phyloP scores from a whole-genome alignment of 345 rosid genomes.

The Eucalyptus paniculata region DNA sequence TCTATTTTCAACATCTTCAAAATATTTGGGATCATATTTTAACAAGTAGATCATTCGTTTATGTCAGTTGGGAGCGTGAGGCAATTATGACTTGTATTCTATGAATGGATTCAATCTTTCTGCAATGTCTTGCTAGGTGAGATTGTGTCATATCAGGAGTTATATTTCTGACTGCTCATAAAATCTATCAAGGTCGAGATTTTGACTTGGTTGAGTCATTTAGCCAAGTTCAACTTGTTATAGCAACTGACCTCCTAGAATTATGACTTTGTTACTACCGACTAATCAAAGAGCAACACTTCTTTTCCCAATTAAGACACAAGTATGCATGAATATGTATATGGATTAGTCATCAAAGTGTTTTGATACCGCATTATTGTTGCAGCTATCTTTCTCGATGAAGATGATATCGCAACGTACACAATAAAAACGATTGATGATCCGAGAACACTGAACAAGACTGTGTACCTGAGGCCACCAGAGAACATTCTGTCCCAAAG shows the following conservation, averaged over 20 bases:
- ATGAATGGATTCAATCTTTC: not conserved
- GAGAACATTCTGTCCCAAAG: constrained; percentile 51
- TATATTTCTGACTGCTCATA: not conserved
- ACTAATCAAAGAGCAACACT: not conserved
- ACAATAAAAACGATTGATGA: constrained; percentile 64
- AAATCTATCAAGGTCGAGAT: not conserved
- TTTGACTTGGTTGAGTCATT: not conserved
- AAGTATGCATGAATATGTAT: not conserved
- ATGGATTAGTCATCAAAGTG: not conserved
- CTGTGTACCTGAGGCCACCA: constrained; percentile 44
- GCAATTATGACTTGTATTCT: not conserved
- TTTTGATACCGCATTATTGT: not conserved
- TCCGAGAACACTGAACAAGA: constrained; percentile 57
- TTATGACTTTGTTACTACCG: not conserved
- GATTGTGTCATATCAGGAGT: not conserved
- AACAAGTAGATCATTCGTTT: not conserved
- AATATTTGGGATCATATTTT: not conserved
- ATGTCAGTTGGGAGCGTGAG: not conserved
- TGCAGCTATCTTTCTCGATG: constrained; percentile 54
- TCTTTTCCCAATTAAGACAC: not conserved
- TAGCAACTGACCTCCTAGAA: not conserved
- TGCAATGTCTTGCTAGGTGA: not conserved
- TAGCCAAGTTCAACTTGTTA: not conserved
- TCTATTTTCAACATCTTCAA: not conserved
- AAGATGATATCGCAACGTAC: constrained; percentile 65